Conservation (phyloP, 352 stramenopile genomes). For the Globisporangium heterothallicum region DNA sequence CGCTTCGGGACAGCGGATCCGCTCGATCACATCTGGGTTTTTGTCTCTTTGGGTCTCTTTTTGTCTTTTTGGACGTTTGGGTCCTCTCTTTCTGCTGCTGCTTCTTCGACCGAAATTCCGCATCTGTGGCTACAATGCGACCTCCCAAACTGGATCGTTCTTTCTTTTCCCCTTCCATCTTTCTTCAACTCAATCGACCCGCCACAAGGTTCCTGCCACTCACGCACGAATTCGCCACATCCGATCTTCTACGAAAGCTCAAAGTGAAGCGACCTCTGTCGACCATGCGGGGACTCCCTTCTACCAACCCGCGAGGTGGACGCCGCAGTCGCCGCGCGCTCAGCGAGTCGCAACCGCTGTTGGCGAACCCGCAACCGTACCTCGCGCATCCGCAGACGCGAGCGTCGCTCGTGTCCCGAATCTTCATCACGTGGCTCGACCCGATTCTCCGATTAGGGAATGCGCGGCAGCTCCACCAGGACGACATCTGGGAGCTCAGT, state of each 20-base stretch:
- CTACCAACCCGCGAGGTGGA: not conserved
- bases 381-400: constrained; percentile 29
- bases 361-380: constrained; percentile 2
- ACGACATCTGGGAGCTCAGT: constrained; percentile 60
- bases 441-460: constrained; percentile 35
- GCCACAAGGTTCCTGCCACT: too few relatives aligned
- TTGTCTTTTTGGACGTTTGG: too few relatives aligned
- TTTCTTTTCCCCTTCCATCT: not conserved
- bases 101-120: too few relatives aligned
- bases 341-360: constrained; percentile 25
- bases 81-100: too few relatives aligned
- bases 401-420: constrained; percentile 31
- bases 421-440: constrained; percentile 47
- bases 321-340: not conserved
- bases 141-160: too few relatives aligned
- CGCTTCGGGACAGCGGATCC: not conserved
- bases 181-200: constrained; percentile 1
- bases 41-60: too few relatives aligned
- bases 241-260: too few relatives aligned
- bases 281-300: not conserved
- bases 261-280: too few relatives aligned
- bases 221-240: too few relatives aligned
- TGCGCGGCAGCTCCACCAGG: constrained; percentile 20
- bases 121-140: not conserved
- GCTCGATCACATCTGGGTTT: not conserved